These are phyloP conservation scores for Aspergillus caelatus DNA, from an alignment of 2,329 filamentous ascomycete species.

Conservation along the genomic window DNA sequence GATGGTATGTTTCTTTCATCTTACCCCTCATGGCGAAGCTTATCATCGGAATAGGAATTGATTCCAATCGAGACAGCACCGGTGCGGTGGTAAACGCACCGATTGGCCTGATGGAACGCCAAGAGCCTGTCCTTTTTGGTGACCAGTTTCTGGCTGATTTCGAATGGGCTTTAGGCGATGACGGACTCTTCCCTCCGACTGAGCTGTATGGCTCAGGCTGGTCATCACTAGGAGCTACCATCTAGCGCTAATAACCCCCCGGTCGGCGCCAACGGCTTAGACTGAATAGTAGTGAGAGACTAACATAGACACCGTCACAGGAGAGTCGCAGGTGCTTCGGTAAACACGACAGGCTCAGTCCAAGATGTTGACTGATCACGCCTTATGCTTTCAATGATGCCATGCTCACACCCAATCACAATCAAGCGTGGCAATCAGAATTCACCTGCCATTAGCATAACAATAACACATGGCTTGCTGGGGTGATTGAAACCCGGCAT, in stretches of 20 bases:
- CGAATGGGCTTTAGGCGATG: slow-evolving; percentile 41
- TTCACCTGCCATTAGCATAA: neutral
- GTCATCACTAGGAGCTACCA: slow-evolving; percentile 11
- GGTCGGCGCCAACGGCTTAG: neutral
- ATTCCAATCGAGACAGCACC: slow-evolving; percentile 14
- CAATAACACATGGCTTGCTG: neutral
- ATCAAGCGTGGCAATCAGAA: neutral
- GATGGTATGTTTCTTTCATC: slow-evolving; percentile 20
- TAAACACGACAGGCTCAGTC: neutral
- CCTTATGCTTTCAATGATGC: neutral
- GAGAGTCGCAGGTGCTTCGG: neutral
- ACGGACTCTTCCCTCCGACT: slow-evolving; percentile 28
- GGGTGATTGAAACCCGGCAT: neutral
- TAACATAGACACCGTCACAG: neutral
- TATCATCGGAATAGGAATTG: slow-evolving; percentile 15
- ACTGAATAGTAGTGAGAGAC: neutral
- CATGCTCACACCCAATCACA: neutral
- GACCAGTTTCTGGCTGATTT: slow-evolving; percentile 44
- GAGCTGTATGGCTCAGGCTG: slow-evolving; percentile 29
- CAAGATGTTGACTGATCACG: neutral
- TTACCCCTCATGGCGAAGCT: slow-evolving; percentile 6
- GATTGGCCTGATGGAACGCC: slow-evolving; percentile 12
- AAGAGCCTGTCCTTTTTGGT: slow-evolving; percentile 32
- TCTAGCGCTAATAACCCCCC: neutral
- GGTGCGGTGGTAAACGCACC: slow-evolving; percentile 6